Conservation (phyloP, 208 protist species). For the Wallacemonas sp. region DNA sequence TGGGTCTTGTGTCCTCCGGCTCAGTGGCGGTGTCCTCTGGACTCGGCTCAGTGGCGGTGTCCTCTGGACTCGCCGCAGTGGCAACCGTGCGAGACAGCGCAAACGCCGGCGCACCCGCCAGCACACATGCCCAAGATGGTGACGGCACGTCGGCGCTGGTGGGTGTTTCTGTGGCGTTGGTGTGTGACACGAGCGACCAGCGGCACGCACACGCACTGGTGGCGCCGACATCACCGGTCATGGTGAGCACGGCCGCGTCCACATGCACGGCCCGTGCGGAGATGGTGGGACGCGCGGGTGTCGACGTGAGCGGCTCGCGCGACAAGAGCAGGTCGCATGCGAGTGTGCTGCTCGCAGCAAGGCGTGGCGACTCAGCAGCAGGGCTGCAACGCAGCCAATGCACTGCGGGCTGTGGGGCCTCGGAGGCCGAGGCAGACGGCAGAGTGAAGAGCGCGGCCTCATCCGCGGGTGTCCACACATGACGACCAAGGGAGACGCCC, state of each 20-base stretch:
- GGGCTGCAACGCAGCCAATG: background rate
- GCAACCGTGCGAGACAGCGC: background rate
- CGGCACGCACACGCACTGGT: background rate
- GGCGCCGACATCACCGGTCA: slow-evolving; percentile 13
- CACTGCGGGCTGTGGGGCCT: background rate
- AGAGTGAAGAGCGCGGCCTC: background rate
- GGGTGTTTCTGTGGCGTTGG: no score
- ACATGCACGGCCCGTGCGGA: background rate
- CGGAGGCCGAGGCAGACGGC: background rate
- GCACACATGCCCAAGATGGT: background rate
- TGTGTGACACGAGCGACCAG: background rate
- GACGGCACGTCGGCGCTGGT: no score
- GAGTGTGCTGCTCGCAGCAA: background rate
- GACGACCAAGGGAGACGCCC: slow-evolving; percentile 1
- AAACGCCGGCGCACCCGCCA: background rate
- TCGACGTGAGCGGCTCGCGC: background rate
- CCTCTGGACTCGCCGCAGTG: background rate
- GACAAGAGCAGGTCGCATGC: background rate
- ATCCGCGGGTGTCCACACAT: slow-evolving; percentile 11
- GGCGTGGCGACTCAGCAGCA: background rate
- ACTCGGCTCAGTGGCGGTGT: background rate
- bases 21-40: background rate
- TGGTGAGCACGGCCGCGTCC: background rate
- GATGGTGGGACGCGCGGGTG: background rate
- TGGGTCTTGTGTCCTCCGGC: background rate